Percentiles rank a stretch among this genome's conserved stretches.
Evolutionary conservation across 257 asterid genomes (phyloP).

Genomic region (Vinca minor): DNA sequence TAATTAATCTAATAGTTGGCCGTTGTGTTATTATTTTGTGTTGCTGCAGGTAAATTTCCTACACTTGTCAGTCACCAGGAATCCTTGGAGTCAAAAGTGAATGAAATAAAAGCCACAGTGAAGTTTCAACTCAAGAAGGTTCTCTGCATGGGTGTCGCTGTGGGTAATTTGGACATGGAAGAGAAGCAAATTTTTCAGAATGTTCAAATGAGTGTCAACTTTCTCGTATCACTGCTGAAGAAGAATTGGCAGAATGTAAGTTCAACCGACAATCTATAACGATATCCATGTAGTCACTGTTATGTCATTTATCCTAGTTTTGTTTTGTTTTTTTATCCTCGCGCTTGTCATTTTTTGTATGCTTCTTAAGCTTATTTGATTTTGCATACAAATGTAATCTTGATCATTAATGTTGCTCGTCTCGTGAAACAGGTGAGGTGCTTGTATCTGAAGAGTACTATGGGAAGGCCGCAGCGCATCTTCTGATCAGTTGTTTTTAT

Average conservation of each 20-base stretch:
- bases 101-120: constrained; percentile 27
- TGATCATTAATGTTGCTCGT: neutral
- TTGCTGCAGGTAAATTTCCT: constrained; percentile 28
- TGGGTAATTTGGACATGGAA: constrained; percentile 32
- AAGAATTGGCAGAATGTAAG: constrained; percentile 33
- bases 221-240: constrained; percentile 25
- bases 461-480: constrained; percentile 25
- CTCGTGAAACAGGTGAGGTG: constrained; percentile 25
- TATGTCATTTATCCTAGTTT: neutral
- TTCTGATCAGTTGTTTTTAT: constrained; percentile 17
- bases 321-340: too few relatives aligned
- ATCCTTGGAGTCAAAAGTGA: constrained; percentile 30
- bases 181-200: constrained; percentile 33
- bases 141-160: constrained; percentile 36
- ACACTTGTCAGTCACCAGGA: constrained; percentile 29
- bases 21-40: neutral
- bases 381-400: neutral
- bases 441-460: constrained; percentile 30
- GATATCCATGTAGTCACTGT: too few relatives aligned
- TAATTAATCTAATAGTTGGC: neutral
- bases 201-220: constrained; percentile 35
- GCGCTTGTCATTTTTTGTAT: neutral
- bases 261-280: too few relatives aligned
- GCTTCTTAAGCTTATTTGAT: neutral
- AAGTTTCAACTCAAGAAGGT: constrained; percentile 35